phyloP scores from a whole-genome alignment of 352 stramenopile species.

The Lagenidium giganteum region DNA sequence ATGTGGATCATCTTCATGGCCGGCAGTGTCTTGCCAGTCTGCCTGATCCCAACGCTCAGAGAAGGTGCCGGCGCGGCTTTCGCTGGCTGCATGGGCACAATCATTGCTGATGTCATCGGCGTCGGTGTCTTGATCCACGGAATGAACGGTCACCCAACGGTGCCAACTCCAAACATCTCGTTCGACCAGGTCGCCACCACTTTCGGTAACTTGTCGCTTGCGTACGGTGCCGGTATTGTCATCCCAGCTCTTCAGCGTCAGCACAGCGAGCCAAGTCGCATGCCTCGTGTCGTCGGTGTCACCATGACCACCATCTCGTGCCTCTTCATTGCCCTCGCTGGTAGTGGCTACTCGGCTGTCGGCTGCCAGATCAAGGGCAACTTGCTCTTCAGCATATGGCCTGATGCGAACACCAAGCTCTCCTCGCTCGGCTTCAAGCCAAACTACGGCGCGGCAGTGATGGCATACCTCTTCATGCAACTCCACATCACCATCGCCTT shows the following conservation, averaged over 20 bases:
- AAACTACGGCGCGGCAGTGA: conserved; percentile 34
- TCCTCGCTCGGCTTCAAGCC: conserved; percentile 37
- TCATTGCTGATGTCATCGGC: conserved; percentile 24
- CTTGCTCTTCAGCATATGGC: conserved; percentile 32
- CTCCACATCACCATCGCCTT: conserved; percentile 56
- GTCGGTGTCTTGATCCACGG: conserved; percentile 16
- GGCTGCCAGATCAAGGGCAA: conserved; percentile 19
- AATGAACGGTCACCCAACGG: conserved; percentile 14
- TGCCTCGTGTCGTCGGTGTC: conserved; percentile 16
- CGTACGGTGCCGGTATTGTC: conserved; percentile 1
- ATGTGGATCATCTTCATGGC: conserved; percentile 28
- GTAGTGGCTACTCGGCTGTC: conserved; percentile 10
- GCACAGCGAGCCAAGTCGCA: background rate
- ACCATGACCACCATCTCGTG: conserved; percentile 14
- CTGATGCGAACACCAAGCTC: conserved; percentile 20
- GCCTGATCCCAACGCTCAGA: conserved; percentile 21
- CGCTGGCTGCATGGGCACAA: conserved; percentile 19
- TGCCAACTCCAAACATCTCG: conserved; percentile 10
- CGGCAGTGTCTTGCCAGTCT: conserved; percentile 12
- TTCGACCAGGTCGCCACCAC: conserved; percentile 18
- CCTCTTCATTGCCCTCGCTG: conserved; percentile 14
- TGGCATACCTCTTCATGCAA: conserved; percentile 59
- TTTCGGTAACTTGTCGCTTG: conserved; percentile 21
- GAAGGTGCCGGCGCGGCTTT: conserved; percentile 20
- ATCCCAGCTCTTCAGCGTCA: background rate